These are phyloP conservation scores for Nigrospora oryzae DNA, from an alignment of 2,329 filamentous ascomycete genomes.

Conservation along the genomic window DNA sequence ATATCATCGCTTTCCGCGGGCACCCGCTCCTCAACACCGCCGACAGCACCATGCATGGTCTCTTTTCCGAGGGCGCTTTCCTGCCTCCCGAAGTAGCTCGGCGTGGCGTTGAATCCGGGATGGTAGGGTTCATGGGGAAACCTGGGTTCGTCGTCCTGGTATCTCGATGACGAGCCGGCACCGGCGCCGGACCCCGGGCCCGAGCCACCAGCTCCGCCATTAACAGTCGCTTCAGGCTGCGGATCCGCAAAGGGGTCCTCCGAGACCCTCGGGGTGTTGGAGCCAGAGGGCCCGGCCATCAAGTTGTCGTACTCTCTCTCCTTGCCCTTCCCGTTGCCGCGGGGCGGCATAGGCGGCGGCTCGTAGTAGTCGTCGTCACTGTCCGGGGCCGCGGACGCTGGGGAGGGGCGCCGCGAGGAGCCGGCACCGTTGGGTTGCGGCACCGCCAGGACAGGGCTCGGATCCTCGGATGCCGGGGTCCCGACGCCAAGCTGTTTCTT, in stretches of 20 bases:
- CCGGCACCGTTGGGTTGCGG: conserved; percentile 2
- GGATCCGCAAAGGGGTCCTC: conserved; percentile 27
- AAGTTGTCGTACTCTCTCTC: conserved; percentile 13
- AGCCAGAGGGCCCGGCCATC: conserved; percentile 18
- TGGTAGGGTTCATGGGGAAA: conserved; percentile 24
- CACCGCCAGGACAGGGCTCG: conserved; percentile 1
- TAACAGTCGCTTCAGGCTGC: conserved; percentile 7
- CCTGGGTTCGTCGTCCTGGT: conserved; percentile 14
- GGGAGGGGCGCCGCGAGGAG: conserved; percentile 2
- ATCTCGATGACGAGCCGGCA: conserved; percentile 9
- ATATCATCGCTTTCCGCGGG: conserved; percentile 5
- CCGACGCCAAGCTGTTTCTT: conserved; percentile 42
- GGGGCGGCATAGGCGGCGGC: conserved; percentile 16
- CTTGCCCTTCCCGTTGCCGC: conserved; percentile 22
- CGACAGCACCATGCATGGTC: conserved; percentile 29
- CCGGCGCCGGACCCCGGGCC: conserved; percentile 8
- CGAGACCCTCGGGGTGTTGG: conserved; percentile 16
- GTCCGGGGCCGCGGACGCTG: not conserved
- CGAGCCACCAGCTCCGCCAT: conserved; percentile 10
- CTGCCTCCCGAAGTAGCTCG: conserved; percentile 27
- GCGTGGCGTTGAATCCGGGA: conserved; percentile 22
- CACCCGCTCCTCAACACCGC: not conserved
- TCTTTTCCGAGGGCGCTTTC: conserved; percentile 31
- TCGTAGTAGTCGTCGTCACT: conserved; percentile 15
- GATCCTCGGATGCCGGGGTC: conserved; percentile 8